Conservation (phyloP, 1,284 basidiomycete species). For the Cutaneotrichosporon sp. region DNA sequence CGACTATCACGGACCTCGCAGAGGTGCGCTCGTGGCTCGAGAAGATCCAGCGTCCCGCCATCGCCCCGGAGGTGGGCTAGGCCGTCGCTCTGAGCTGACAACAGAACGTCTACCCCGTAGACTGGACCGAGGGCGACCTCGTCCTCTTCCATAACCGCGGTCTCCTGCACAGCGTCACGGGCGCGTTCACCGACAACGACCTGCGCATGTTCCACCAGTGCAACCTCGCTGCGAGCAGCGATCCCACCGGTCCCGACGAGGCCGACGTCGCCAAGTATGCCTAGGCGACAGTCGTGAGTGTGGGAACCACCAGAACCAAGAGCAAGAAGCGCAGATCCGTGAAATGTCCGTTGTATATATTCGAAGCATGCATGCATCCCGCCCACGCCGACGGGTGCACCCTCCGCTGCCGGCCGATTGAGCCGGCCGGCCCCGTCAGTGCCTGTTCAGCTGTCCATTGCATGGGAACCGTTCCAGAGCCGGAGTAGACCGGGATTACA, state of each 20-base stretch:
- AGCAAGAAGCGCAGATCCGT: too few relatives aligned
- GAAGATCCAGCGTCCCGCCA: slow-evolving; percentile 72
- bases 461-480: too few relatives aligned
- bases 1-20: slow-evolving; percentile 61
- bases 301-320: too few relatives aligned
- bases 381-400: too few relatives aligned
- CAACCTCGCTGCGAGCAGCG: slow-evolving; percentile 69
- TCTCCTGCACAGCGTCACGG: slow-evolving; percentile 69
- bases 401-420: too few relatives aligned
- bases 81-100: neutral
- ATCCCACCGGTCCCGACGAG: slow-evolving; percentile 59
- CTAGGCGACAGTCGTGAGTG: too few relatives aligned
- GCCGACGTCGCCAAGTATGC: slow-evolving; percentile 63
- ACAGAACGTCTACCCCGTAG: slow-evolving; percentile 46
- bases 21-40: slow-evolving; percentile 68
- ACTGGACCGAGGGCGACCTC: slow-evolving; percentile 62
- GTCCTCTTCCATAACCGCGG: slow-evolving; percentile 71
- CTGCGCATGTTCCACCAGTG: slow-evolving; percentile 75
- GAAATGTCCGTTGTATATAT: too few relatives aligned
- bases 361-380: too few relatives aligned
- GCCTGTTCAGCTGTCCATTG: too few relatives aligned
- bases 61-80: slow-evolving; percentile 53
- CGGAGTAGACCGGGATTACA: too few relatives aligned
- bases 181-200: slow-evolving; percentile 63
- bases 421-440: too few relatives aligned